Evolutionary conservation across 73 alveolate genomes (phyloP).

Genomic region (Loxodes magnus): DNA sequence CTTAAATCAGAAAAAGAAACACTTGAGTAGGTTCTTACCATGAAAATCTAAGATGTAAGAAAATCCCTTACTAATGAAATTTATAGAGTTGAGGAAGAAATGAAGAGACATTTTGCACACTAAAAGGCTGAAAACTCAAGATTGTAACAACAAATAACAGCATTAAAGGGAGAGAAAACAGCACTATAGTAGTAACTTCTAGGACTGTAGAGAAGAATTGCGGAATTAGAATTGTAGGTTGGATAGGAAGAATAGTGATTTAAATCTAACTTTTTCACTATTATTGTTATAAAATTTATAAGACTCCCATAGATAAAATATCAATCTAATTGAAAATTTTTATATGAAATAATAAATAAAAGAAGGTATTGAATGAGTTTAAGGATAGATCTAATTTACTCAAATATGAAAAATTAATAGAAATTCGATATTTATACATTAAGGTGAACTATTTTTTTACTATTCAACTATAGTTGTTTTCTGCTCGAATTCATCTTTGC

Average conservation of each 20-base stretch:
- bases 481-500: too few species aligned
- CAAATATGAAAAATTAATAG: too few species aligned
- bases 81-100: conserved; percentile 89
- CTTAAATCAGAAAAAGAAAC: conserved; percentile 88
- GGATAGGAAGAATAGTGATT: conserved; percentile 55
- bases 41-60: conserved; percentile 91
- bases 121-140: conserved; percentile 80
- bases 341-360: too few species aligned
- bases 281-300: too few species aligned
- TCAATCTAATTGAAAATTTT: too few species aligned
- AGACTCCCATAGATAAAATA: too few species aligned
- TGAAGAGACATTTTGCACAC: conserved; percentile 86
- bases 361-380: too few species aligned
- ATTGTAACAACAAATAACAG: conserved; percentile 69
- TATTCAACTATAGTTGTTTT: too few species aligned
- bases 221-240: conserved; percentile 76
- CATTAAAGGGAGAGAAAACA: conserved; percentile 82
- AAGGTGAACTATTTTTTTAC: too few species aligned
- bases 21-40: conserved; percentile 77
- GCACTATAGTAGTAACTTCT: conserved; percentile 67
- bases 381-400: too few species aligned
- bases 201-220: conserved; percentile 75
- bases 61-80: conserved; percentile 88
- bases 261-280: not conserved
- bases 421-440: too few species aligned